Percentiles rank a stretch among this genome's conserved stretches.
Conservation (phyloP, 306 rosid genomes). For the Cucurbita argyrosperma region DNA sequence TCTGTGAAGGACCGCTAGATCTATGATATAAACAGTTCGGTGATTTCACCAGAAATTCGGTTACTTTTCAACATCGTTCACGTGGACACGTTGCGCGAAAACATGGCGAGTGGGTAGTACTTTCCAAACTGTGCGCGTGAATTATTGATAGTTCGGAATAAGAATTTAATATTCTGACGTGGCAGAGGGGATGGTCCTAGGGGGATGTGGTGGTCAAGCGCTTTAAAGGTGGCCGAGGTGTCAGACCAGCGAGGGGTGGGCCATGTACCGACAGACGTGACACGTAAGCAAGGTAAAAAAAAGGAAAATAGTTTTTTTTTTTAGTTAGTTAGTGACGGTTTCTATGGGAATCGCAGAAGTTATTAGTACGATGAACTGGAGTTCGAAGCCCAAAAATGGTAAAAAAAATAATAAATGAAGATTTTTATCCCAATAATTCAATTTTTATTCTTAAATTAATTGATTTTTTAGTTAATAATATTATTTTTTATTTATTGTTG, state of each 20-base stretch:
- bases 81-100: slow-evolving; percentile 21
- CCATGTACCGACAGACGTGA: slow-evolving; percentile 36
- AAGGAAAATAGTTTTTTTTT: not conserved
- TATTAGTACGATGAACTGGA: too few relatives aligned
- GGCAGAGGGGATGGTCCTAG: slow-evolving; percentile 9
- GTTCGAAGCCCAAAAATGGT: too few relatives aligned
- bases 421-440: too few relatives aligned
- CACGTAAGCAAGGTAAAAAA: slow-evolving; percentile 19
- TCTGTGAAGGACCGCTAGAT: not conserved
- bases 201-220: slow-evolving; percentile 1
- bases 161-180: slow-evolving; percentile 3
- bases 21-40: not conserved
- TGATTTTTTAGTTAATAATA: too few relatives aligned
- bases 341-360: slow-evolving; percentile 1
- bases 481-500: too few relatives aligned
- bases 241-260: not conserved
- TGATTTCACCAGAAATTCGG: slow-evolving; percentile 8
- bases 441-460: too few relatives aligned
- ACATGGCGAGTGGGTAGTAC: not conserved
- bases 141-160: not conserved
- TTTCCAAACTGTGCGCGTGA: not conserved
- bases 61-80: slow-evolving; percentile 13
- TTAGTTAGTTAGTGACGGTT: slow-evolving; percentile 51
- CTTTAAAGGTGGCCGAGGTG: slow-evolving; percentile 3
- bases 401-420: too few relatives aligned